phyloP scores from a whole-genome alignment of 768 basidiomycete species.

The Boletus rubroflammeus region DNA sequence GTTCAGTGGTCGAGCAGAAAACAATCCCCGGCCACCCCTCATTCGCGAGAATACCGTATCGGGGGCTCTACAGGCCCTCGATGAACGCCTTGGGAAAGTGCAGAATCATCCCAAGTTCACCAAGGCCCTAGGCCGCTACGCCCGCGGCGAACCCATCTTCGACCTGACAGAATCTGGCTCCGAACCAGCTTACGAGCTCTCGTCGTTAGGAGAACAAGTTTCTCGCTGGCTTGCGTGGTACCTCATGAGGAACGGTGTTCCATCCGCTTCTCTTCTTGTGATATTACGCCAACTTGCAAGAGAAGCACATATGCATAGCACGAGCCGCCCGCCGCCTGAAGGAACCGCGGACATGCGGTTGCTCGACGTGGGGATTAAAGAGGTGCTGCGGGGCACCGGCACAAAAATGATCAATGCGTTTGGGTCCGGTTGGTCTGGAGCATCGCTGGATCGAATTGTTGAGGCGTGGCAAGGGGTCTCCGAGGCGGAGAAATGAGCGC shows the following conservation, averaged over 20 bases:
- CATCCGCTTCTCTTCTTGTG: constrained; percentile 62
- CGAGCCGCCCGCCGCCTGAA: constrained; percentile 45
- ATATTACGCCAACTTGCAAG: constrained; percentile 59
- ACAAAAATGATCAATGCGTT: constrained; percentile 70
- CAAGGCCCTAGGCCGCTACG: constrained; percentile 49
- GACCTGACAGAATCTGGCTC: constrained; percentile 13
- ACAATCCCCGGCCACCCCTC: constrained; percentile 61
- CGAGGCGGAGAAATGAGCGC: not conserved
- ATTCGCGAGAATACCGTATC: constrained; percentile 70
- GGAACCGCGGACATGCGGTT: constrained; percentile 40
- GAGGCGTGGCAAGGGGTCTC: constrained; percentile 45
- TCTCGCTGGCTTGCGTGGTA: constrained; percentile 64
- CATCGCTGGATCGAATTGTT: constrained; percentile 65
- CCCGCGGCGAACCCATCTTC: constrained; percentile 46
- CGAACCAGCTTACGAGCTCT: constrained; percentile 9
- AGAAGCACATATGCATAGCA: constrained; percentile 58
- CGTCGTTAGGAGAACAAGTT: constrained; percentile 8
- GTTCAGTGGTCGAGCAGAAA: constrained; percentile 69
- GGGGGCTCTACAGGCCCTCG: constrained; percentile 60
- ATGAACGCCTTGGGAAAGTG: constrained; percentile 50
- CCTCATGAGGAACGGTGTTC: constrained; percentile 63
- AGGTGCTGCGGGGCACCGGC: constrained; percentile 84
- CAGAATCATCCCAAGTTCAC: constrained; percentile 19
- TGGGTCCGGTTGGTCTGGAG: constrained; percentile 71
- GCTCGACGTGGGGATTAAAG: constrained; percentile 65